Percentiles rank a stretch among this genome's conserved stretches.
These are phyloP conservation scores for Fusarium anguioides DNA, from an alignment of 2,329 filamentous ascomycete species.

Conservation along the genomic window DNA sequence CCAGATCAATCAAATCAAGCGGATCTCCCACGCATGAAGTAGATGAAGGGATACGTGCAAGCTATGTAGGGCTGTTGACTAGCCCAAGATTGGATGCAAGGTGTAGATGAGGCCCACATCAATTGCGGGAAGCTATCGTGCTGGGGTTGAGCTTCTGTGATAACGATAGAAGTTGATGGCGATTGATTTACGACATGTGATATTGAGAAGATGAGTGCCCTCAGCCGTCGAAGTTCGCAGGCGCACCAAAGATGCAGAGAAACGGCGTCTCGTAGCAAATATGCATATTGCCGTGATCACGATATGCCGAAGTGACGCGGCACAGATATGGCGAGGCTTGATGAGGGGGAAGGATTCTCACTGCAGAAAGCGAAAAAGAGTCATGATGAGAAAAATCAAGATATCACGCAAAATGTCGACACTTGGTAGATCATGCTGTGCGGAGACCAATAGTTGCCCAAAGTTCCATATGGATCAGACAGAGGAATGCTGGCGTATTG, in stretches of 20 bases:
- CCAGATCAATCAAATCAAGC: slow-evolving; percentile 1
- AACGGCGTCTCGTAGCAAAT: not conserved
- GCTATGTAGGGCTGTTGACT: slow-evolving; percentile 29
- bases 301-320: slow-evolving; percentile 1
- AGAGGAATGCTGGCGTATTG: slow-evolving; percentile 35
- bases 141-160: not conserved
- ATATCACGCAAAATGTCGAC: not conserved
- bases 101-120: slow-evolving; percentile 22
- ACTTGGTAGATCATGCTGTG: not conserved
- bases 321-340: not conserved
- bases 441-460: not conserved
- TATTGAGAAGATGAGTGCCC: not conserved
- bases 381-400: not conserved
- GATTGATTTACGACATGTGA: slow-evolving; percentile 13
- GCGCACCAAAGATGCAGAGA: not conserved
- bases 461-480: not conserved
- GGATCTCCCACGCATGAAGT: slow-evolving; percentile 10
- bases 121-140: slow-evolving; percentile 6
- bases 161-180: slow-evolving; percentile 6
- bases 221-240: not conserved
- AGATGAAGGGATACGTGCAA: not conserved
- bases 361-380: slow-evolving; percentile 1
- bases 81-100: slow-evolving; percentile 25
- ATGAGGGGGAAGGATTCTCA: not conserved
- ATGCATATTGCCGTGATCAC: not conserved